Base-by-base conservation (phyloP, 768 basidiomycete genomes). In the Tulasnella sp. region DNA sequence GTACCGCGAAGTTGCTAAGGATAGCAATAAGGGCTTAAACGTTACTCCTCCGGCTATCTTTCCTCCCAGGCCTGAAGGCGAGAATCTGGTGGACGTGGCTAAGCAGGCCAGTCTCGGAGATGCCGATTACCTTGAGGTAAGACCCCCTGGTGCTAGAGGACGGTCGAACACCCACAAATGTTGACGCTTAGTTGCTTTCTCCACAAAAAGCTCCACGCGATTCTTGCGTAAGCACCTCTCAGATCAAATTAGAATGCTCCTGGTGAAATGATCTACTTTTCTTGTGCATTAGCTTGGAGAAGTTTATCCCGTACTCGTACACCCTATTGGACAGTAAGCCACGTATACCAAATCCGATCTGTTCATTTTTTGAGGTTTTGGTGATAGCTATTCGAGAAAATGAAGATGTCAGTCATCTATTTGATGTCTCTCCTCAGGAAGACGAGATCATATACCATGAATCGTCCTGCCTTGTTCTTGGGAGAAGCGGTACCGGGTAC, bases 391-490 rank as follows among this genome's bases (percentile, higher is more conserved):
- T 62, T 25, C 30, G 38, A 24, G 31, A 30, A 22, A 38, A 46
- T 31, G 38, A 50, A n/a, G 62, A 62, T 9, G 11, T 21, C 7
- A 41, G n/a, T 17, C 46, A 34, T 19, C 42, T 49, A n/a, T 62
- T 62, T 24, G 45, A 24, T 3, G 51, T 62, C 27, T 62, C 62
- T 61, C 49, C 59, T 1, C 9, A n/a, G 11, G 62, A 62, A 31
- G 29, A 41, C 22, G 27, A 53, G 19, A 61, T 62, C 12, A 62
- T 62, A 17, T 21, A 43, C 7, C 60, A 62, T 43, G 49, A 38
- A 17, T 62, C 62, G n/a, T 62, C 62, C 1, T 62, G 62, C 45
- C 53, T 62, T 15, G 62, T 62, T n/a, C 21, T 62, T 5, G 62
- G 62, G 24, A 48, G 62, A 17, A 62, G 62, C 34, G 62, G 62